Base-by-base conservation (phyloP, 2,329 filamentous ascomycete genomes). In the Tolypocladium tundrense region DNA sequence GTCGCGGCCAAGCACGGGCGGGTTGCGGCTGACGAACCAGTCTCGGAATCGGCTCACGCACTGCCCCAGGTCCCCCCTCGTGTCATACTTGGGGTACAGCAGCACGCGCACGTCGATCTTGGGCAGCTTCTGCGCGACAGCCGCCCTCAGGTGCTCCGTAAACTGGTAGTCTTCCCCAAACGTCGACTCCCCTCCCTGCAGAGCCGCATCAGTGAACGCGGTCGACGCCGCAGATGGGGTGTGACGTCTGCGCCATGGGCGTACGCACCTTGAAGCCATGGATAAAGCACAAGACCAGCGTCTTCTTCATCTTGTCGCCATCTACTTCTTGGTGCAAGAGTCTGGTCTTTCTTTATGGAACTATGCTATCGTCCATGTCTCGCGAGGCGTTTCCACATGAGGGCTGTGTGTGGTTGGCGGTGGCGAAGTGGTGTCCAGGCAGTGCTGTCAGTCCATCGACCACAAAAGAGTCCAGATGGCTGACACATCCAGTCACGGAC, bases 51-150 rank as follows among this genome's bases (percentile, higher is more conserved):
- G 79, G 60, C 78, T 77, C 59, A 93, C 88, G 68, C 86, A 88
- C 60, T 87, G 82, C 53, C 79, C 76, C 53, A 94, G 73, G 68
- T 93, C 88, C 19, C 90, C 90, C 59, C 87, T 79, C n/a, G 90
- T 94, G 72, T 93, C 89, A 70, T 87, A 94, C 64, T 83, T 85
- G 40, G 90, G 90, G 69, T 93, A 94, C n/a, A 88, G 83, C 54
- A 89, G 75, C 40, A 84, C 78, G 57, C 81, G 77, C 58, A 94
- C 81, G 57, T 85, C 78, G 64, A 92, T 72, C 61, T 86, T 85
- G 54, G 88, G 89, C 24, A 93, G 79, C 14, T 82, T 80, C 68
- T 81, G 77, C 60, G 82, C 79, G 16, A 93, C 75, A 40, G 87
- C 78, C 24, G 79, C 77, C 55, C 84, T 81, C 51, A 94, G 78